Conservation (phyloP, 495 filamentous ascomycete genomes). For the Oleoguttula mirabilis region DNA sequence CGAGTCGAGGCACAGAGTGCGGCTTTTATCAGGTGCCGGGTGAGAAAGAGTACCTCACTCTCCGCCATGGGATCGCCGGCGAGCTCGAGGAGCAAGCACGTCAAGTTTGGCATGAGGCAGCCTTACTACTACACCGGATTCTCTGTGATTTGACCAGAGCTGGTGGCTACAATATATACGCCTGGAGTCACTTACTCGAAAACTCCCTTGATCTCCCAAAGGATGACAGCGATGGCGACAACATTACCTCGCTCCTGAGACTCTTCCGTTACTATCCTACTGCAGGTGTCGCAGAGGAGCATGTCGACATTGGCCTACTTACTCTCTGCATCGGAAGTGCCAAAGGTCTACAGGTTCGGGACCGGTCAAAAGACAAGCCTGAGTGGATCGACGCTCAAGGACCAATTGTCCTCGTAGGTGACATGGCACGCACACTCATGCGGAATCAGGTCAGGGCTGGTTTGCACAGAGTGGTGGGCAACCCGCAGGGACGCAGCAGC, state of each 20-base stretch:
- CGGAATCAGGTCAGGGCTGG: constrained; percentile 9
- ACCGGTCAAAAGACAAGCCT: not conserved
- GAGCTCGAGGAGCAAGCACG: not conserved
- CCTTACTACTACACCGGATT: constrained; percentile 9
- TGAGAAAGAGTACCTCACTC: constrained; percentile 17
- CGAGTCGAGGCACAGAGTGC: constrained; percentile 10
- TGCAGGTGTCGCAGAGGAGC: constrained; percentile 8
- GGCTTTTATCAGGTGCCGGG: constrained; percentile 11
- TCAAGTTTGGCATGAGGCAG: constrained; percentile 2
- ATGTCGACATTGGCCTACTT: constrained; percentile 15
- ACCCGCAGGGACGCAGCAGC: constrained; percentile 7
- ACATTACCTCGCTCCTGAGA: constrained; percentile 7
- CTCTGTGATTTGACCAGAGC: constrained; percentile 9
- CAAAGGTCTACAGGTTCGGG: constrained; percentile 12
- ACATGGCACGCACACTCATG: constrained; percentile 4
- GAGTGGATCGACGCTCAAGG: constrained; percentile 9
- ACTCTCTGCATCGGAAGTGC: constrained; percentile 14
- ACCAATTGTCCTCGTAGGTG: constrained; percentile 12
- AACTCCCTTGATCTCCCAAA: constrained; percentile 3
- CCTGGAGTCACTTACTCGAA: constrained; percentile 8
- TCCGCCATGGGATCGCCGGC: constrained; percentile 4
- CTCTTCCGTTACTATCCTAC: constrained; percentile 13
- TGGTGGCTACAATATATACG: not conserved
- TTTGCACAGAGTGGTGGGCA: constrained; percentile 12
- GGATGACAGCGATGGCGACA: not conserved